Percentiles rank a stretch among this genome's conserved stretches.
phyloP scores from a whole-genome alignment of 768 basidiomycete genomes.

The Phlegmacium glaucopus region DNA sequence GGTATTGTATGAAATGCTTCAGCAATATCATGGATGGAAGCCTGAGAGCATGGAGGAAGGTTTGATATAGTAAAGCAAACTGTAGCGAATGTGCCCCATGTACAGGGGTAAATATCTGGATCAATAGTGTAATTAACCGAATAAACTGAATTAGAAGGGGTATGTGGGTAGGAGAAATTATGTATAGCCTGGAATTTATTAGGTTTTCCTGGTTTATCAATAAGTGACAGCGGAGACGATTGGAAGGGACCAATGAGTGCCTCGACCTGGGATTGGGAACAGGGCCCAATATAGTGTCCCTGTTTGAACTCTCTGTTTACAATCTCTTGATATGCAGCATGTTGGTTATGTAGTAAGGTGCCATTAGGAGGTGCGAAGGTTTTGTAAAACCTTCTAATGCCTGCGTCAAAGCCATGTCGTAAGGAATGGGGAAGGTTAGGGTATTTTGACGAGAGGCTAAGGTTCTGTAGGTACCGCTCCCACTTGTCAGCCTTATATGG shows the following conservation, averaged over 20 bases:
- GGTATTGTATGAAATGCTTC: slow-evolving; percentile 36
- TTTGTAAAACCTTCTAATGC: too few species aligned
- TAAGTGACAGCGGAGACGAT: slow-evolving; percentile 22
- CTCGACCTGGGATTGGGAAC: slow-evolving; percentile 8
- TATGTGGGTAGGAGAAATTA: slow-evolving; percentile 18
- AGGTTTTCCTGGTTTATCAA: slow-evolving; percentile 22
- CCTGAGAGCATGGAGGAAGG: slow-evolving; percentile 34
- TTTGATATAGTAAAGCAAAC: slow-evolving; percentile 23
- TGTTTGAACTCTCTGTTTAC: slow-evolving; percentile 16
- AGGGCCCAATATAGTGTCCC: slow-evolving; percentile 28
- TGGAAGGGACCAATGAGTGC: slow-evolving; percentile 25
- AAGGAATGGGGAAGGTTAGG: too few species aligned
- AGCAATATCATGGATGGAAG: slow-evolving; percentile 31
- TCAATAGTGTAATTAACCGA: slow-evolving; percentile 27
- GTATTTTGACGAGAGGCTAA: too few species aligned
- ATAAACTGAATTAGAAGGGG: neutral
- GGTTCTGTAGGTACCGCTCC: too few species aligned
- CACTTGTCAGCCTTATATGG: too few species aligned
- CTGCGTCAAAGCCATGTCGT: too few species aligned
- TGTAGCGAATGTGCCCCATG: slow-evolving; percentile 36
- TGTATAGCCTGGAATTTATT: slow-evolving; percentile 22
- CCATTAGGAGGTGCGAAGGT: slow-evolving; percentile 18
- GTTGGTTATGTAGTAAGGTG: slow-evolving; percentile 9
- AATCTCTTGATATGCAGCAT: slow-evolving; percentile 11
- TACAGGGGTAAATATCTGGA: slow-evolving; percentile 25